phyloP scores from a whole-genome alignment of 768 basidiomycete genomes.

The Lentinula boryana region DNA sequence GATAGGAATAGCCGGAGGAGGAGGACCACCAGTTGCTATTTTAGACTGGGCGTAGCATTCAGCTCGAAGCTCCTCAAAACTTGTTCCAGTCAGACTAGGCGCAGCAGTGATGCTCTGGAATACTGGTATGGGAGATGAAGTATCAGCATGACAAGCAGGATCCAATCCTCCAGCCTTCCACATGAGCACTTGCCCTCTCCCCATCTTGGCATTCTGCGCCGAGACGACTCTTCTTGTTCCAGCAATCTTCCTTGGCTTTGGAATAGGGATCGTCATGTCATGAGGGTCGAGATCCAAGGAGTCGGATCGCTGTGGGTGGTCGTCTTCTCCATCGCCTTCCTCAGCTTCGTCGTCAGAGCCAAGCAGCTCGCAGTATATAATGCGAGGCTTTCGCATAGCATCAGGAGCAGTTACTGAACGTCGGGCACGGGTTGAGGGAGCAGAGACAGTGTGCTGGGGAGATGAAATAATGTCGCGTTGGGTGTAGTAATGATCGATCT shows the following conservation, averaged over 20 bases:
- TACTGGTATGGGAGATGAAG: background rate
- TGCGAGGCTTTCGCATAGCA: background rate
- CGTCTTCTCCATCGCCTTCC: background rate
- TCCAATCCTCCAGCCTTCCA: background rate
- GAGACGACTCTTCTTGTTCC: background rate
- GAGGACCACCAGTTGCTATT: background rate
- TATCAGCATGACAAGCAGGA: background rate
- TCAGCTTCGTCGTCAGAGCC: background rate
- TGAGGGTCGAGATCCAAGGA: background rate
- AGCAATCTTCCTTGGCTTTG: background rate
- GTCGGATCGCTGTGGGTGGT: background rate
- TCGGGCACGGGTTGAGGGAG: background rate
- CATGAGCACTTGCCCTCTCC: background rate
- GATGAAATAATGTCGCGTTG: background rate
- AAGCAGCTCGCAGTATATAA: background rate
- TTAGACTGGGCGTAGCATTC: background rate
- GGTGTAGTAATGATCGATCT: background rate
- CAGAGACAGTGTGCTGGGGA: background rate
- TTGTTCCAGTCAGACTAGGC: background rate
- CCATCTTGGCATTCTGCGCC: background rate
- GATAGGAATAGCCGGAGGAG: background rate
- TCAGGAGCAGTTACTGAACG: background rate
- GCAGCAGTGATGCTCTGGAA: constrained; percentile 2
- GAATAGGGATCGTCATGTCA: background rate
- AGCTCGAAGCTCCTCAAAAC: background rate